Percentiles rank a stretch among this genome's conserved stretches.
phyloP scores from a whole-genome alignment of 495 filamentous ascomycete species.

The Margaritispora aquatica region DNA sequence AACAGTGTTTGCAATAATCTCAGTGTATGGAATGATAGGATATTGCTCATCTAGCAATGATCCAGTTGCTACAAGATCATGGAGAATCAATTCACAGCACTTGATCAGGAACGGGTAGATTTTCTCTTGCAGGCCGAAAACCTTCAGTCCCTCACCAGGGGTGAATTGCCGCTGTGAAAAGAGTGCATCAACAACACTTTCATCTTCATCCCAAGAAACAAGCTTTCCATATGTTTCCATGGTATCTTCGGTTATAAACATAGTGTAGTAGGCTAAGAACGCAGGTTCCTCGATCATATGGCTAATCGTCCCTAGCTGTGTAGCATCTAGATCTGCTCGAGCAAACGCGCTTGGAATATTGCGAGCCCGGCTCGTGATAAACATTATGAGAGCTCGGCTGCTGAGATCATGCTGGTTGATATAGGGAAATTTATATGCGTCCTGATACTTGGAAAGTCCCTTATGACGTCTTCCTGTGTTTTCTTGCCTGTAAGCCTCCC shows the following conservation, averaged over 20 bases:
- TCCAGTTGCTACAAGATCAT: conserved; percentile 23
- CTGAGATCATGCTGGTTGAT: conserved; percentile 55
- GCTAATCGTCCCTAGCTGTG: conserved; percentile 24
- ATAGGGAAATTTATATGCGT: conserved; percentile 43
- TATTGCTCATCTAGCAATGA: background rate
- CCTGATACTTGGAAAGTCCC: conserved; percentile 19
- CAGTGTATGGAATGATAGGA: conserved; percentile 13
- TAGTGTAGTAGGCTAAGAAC: conserved; percentile 33
- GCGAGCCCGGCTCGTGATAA: conserved; percentile 43
- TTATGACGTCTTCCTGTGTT: background rate
- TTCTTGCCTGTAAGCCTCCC: background rate
- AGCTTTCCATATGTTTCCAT: conserved; percentile 36
- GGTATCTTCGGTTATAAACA: conserved; percentile 34
- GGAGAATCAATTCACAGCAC: conserved; percentile 33
- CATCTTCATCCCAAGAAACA: conserved; percentile 34
- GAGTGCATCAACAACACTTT: conserved; percentile 3
- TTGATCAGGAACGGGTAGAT: conserved; percentile 33
- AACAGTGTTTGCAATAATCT: conserved; percentile 9
- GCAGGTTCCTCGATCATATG: conserved; percentile 18
- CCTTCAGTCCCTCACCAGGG: conserved; percentile 35
- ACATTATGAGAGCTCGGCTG: conserved; percentile 35
- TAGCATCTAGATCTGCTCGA: conserved; percentile 2
- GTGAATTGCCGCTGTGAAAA: conserved; percentile 25
- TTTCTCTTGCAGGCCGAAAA: conserved; percentile 37
- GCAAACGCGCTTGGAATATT: conserved; percentile 27